Evolutionary conservation across 169 alveolate species (phyloP).

Genomic region (Babesia gibsoni): DNA sequence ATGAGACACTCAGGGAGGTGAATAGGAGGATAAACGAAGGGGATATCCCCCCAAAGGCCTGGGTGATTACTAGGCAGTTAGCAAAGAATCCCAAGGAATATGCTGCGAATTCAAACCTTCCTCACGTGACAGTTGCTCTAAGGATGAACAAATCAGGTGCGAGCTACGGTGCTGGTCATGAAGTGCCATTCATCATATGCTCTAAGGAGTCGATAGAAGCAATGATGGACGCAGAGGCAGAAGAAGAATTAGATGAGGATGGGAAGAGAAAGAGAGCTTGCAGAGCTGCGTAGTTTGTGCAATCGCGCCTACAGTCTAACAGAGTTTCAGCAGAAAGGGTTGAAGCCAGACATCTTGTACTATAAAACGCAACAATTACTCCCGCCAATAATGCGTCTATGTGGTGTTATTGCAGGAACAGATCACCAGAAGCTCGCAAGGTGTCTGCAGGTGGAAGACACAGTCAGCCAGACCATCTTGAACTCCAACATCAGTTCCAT

Average conservation of each 20-base stretch:
- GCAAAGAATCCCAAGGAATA: slow-evolving; percentile 91
- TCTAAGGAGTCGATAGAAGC: slow-evolving; percentile 57
- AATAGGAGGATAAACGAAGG: slow-evolving; percentile 76
- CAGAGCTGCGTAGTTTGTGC: slow-evolving; percentile 64
- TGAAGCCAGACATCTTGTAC: slow-evolving; percentile 83
- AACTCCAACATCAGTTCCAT: slow-evolving; percentile 13
- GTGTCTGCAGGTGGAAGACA: slow-evolving; percentile 43
- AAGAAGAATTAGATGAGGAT: slow-evolving; percentile 4
- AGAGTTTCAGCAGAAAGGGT: slow-evolving; percentile 80
- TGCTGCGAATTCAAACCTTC: slow-evolving; percentile 83
- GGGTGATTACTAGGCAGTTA: slow-evolving; percentile 90
- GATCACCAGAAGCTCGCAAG: slow-evolving; percentile 73
- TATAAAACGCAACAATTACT: slow-evolving; percentile 90
- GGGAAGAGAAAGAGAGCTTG: slow-evolving; percentile 22
- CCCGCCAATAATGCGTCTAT: slow-evolving; percentile 88
- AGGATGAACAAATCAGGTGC: slow-evolving; percentile 83
- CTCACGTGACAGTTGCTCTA: slow-evolving; percentile 93
- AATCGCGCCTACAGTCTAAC: slow-evolving; percentile 85
- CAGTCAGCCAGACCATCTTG: background rate
- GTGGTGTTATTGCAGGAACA: slow-evolving; percentile 88
- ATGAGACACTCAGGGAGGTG: slow-evolving; percentile 80
- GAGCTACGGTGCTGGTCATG: slow-evolving; percentile 84
- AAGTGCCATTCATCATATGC: slow-evolving; percentile 91
- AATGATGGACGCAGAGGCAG: background rate
- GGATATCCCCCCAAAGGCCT: slow-evolving; percentile 82